These are phyloP conservation scores for Hypoxylon sp. DNA, from an alignment of 2,329 filamentous ascomycete genomes.

Conservation along the genomic window DNA sequence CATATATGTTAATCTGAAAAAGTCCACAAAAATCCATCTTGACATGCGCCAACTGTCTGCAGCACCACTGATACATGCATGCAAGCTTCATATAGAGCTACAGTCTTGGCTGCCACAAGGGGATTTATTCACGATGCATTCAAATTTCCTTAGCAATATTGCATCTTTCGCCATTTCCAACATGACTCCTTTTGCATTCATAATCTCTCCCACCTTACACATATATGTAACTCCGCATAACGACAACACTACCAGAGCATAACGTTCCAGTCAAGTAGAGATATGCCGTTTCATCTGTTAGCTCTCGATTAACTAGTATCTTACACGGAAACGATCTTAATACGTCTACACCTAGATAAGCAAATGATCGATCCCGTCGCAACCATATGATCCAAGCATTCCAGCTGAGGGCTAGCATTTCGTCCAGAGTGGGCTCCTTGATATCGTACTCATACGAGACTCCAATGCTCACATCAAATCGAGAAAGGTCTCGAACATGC, in stretches of 20 bases:
- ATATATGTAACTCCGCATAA: slow-evolving; percentile 18
- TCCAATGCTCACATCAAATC: not conserved
- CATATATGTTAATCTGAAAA: no score
- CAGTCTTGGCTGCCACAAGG: slow-evolving; percentile 33
- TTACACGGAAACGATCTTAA: not conserved
- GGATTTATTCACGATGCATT: slow-evolving; percentile 28
- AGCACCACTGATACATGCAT: slow-evolving; percentile 31
- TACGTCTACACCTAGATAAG: slow-evolving; percentile 1
- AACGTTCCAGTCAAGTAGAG: slow-evolving; percentile 3
- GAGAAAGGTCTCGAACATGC: not conserved
- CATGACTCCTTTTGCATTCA: not conserved
- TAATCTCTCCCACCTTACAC: not conserved
- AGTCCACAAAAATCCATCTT: slow-evolving; percentile 24
- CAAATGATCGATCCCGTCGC: slow-evolving; percentile 3
- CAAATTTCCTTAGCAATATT: slow-evolving; percentile 28
- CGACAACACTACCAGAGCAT: slow-evolving; percentile 22
- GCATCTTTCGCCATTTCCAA: not conserved
- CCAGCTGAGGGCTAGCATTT: slow-evolving; percentile 4
- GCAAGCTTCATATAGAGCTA: slow-evolving; percentile 35
- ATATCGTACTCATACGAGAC: not conserved
- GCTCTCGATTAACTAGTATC: slow-evolving; percentile 15
- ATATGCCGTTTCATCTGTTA: slow-evolving; percentile 1
- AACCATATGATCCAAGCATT: slow-evolving; percentile 21
- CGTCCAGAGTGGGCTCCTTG: not conserved
- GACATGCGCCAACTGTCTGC: slow-evolving; percentile 32